phyloP scores from a whole-genome alignment of 495 filamentous ascomycete species.

The Physcia stellaris region DNA sequence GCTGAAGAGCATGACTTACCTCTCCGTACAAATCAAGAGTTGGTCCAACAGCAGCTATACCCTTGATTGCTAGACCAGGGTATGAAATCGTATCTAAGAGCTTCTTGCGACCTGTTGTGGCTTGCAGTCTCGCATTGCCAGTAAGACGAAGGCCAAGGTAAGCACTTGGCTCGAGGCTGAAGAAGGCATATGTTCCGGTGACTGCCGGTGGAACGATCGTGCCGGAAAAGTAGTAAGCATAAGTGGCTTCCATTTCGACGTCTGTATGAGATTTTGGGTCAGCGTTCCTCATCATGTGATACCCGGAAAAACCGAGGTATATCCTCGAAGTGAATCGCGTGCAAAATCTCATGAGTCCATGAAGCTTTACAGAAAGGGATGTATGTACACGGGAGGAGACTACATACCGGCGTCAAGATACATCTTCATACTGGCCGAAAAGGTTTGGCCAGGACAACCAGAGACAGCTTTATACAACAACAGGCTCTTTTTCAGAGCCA shows the following conservation, averaged over 20 bases:
- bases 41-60: conserved; percentile 23
- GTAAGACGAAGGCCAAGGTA: conserved; percentile 8
- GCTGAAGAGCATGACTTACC: conserved; percentile 2
- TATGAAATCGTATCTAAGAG: conserved; percentile 19
- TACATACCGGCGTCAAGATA: conserved; percentile 12
- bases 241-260: conserved; percentile 13
- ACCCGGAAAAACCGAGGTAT: no score
- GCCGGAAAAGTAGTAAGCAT: conserved; percentile 18
- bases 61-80: conserved; percentile 21
- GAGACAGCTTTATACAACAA: conserved; percentile 1
- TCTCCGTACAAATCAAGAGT: conserved; percentile 19
- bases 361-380: no score
- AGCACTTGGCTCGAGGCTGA: conserved; percentile 10
- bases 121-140: conserved; percentile 13
- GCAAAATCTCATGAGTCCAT: no score
- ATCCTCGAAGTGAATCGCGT: no score
- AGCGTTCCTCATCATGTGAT: no score
- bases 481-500: conserved; percentile 4
- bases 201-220: conserved; percentile 16
- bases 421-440: conserved; percentile 10
- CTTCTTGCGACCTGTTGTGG: conserved; percentile 11
- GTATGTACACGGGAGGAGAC: no score
- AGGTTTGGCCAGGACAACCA: conserved; percentile 3
- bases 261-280: no score
- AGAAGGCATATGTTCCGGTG: conserved; percentile 12